A percentile compares a stretch with the other conserved stretches of the same genome.
Conservation (phyloP, 345 rosid genomes). For the Eucalyptus cloeziana region DNA sequence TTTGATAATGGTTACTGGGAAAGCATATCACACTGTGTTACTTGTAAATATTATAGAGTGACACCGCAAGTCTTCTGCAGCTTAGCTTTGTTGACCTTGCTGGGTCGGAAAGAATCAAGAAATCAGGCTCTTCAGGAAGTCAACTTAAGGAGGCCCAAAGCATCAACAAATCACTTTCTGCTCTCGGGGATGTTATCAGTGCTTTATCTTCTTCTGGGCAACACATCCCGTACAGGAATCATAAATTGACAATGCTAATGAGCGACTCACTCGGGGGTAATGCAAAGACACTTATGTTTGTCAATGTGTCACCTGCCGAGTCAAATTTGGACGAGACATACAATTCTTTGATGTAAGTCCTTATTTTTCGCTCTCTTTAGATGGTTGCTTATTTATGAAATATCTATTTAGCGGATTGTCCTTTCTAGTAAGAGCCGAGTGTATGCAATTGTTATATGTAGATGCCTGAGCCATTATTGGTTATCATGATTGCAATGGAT, state of each 20-base stretch:
- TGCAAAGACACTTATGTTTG: constrained; percentile 96
- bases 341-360: constrained; percentile 70
- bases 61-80: constrained; percentile 21
- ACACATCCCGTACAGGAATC: constrained; percentile 90
- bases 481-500: not conserved
- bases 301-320: constrained; percentile 83
- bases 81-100: constrained; percentile 97
- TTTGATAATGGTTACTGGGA: not conserved
- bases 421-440: not conserved
- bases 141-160: constrained; percentile 98
- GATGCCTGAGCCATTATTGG: not conserved
- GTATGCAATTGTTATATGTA: not conserved
- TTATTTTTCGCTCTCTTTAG: not conserved
- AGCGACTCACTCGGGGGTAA: constrained; percentile 98
- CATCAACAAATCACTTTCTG: constrained; percentile 91
- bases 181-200: constrained; percentile 89
- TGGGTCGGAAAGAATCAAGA: constrained; percentile 92
- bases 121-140: constrained; percentile 81
- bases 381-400: not conserved
- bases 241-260: constrained; percentile 94
- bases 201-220: constrained; percentile 81
- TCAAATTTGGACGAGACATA: constrained; percentile 86
- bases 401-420: not conserved
- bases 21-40: not conserved
- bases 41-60: not conserved